Evolutionary conservation across 2,329 filamentous ascomycete species (phyloP).

Genomic region (Niveomyces coronatus): DNA sequence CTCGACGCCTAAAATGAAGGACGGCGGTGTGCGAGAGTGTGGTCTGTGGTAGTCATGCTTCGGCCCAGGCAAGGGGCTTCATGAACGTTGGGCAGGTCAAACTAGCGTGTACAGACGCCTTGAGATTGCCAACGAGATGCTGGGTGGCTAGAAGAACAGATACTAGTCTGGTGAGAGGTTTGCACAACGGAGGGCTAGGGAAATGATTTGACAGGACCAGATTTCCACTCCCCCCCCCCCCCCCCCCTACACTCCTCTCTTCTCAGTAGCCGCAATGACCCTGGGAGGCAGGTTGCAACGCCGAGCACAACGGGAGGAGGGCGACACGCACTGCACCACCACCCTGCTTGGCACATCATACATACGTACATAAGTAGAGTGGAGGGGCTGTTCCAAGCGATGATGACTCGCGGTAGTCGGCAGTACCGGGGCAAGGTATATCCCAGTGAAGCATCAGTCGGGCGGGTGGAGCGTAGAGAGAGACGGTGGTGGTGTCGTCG

Average conservation of each 20-base stretch:
- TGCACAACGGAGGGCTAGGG: conserved; percentile 3
- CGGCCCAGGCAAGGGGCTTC: neutral
- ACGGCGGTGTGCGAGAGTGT: conserved; percentile 5
- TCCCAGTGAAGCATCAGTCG: conserved; percentile 8
- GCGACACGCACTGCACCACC: neutral
- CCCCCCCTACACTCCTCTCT: neutral
- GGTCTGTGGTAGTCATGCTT: neutral
- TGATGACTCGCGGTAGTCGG: conserved; percentile 12
- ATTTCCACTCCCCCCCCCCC: neutral
- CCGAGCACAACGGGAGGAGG: neutral
- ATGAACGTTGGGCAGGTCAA: neutral
- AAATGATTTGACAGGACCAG: conserved; percentile 8
- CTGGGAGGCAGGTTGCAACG: conserved; percentile 1
- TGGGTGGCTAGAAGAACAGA: neutral
- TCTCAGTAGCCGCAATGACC: conserved; percentile 1
- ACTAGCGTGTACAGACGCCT: neutral
- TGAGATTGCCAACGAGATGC: conserved; percentile 2
- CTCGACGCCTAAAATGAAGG: conserved; percentile 4
- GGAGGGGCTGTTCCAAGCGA: conserved; percentile 6
- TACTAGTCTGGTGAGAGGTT: conserved; percentile 1
- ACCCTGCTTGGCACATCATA: conserved; percentile 7
- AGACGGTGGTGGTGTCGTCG: neutral
- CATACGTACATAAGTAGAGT: too few relatives aligned
- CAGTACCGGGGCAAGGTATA: conserved; percentile 10
- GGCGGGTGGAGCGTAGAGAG: conserved; percentile 9